These are phyloP conservation scores for Ganoderma multipileum DNA, from an alignment of 1,284 basidiomycete species.

Conservation along the genomic window DNA sequence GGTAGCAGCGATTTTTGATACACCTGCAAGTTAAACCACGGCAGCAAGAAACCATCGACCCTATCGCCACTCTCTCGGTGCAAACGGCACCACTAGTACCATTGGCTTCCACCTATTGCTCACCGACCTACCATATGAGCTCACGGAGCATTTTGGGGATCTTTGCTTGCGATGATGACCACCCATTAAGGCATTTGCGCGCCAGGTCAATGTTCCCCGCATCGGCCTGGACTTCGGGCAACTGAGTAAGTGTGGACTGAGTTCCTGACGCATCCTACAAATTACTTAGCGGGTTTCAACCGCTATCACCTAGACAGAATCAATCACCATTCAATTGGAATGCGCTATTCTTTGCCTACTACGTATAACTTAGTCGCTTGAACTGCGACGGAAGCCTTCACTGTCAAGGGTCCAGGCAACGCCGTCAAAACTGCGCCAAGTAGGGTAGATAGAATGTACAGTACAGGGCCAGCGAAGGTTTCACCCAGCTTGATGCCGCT, in stretches of 20 bases:
- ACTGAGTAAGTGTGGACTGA: too few relatives aligned
- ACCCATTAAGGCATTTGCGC: background rate
- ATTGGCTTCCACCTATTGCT: background rate
- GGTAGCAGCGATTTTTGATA: background rate
- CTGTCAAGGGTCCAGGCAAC: background rate
- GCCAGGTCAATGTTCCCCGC: background rate
- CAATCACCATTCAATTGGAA: background rate
- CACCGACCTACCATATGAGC: background rate
- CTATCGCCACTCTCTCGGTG: background rate
- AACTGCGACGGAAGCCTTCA: background rate
- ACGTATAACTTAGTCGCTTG: background rate
- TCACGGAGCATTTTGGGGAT: background rate
- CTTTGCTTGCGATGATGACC: background rate
- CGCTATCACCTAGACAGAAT: background rate
- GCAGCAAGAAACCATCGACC: background rate
- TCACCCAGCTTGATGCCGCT: background rate
- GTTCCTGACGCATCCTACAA: background rate
- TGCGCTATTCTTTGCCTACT: background rate
- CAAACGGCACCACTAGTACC: background rate
- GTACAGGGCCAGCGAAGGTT: background rate
- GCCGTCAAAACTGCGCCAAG: background rate
- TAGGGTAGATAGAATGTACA: background rate
- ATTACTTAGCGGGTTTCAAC: background rate
- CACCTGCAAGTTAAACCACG: background rate
- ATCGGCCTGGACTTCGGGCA: background rate